phyloP scores from a whole-genome alignment of 2,329 filamentous ascomycete genomes.

The Colletotrichum godetiae region DNA sequence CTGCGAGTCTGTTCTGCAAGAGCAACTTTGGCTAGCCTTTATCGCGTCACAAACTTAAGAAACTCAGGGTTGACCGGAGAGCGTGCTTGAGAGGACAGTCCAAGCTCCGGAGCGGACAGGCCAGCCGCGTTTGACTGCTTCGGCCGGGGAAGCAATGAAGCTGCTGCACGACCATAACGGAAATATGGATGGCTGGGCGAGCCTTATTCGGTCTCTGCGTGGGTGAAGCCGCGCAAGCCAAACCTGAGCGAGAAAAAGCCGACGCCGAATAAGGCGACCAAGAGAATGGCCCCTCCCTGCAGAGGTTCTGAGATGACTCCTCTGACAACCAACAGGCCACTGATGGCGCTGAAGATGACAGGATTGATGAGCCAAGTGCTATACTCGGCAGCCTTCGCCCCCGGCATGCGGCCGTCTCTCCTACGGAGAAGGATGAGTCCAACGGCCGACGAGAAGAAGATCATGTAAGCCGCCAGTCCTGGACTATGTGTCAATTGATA shows the following conservation, averaged over 20 bases:
- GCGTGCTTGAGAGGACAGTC: neutral
- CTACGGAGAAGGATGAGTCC: conserved; percentile 41
- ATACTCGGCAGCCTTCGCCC: conserved; percentile 33
- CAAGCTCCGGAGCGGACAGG: neutral
- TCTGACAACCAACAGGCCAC: conserved; percentile 42
- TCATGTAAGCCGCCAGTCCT: conserved; percentile 41
- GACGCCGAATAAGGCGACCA: conserved; percentile 41
- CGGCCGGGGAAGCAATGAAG: neutral
- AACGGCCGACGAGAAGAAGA: conserved; percentile 41
- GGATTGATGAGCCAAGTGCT: conserved; percentile 41
- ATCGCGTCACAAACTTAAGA: neutral
- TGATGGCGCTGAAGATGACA: conserved; percentile 42
- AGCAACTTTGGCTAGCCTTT: neutral
- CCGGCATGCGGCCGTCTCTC: conserved; percentile 33
- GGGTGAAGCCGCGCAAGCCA: conserved; percentile 37
- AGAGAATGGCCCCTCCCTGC: conserved; percentile 43
- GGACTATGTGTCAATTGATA: neutral
- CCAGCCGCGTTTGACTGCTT: neutral
- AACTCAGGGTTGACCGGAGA: neutral
- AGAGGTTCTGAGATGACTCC: conserved; percentile 42
- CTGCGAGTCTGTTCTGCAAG: neutral
- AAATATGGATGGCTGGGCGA: neutral
- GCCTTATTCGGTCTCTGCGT: conserved; percentile 11
- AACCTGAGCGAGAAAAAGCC: conserved; percentile 40
- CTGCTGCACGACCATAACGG: conserved; percentile 1